These are phyloP conservation scores for Aegilops longissima DNA, from an alignment of 176 grass and related monocot species.

Conservation along the genomic window DNA sequence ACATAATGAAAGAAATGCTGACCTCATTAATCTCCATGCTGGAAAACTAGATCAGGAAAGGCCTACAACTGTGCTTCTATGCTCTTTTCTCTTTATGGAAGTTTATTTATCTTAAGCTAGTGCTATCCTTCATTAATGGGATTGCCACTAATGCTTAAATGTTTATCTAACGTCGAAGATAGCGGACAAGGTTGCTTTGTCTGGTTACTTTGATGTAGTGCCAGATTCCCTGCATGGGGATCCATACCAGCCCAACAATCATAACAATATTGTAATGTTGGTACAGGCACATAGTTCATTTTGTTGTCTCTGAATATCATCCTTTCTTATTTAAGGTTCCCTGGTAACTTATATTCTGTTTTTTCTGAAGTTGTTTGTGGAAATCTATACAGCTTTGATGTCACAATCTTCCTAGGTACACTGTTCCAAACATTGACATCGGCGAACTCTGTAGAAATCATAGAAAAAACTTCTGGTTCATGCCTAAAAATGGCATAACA, in stretches of 20 bases:
- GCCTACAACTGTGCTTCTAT: too few species aligned
- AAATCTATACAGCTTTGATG: not conserved
- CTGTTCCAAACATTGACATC: not conserved
- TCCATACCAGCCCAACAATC: conserved; percentile 39
- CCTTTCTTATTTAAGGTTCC: not conserved
- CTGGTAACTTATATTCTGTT: not conserved
- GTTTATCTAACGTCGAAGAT: conserved; percentile 43
- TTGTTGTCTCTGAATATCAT: not conserved
- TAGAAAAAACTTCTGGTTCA: not conserved
- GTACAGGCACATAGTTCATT: conserved; percentile 44
- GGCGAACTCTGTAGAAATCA: not conserved
- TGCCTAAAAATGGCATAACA: not conserved
- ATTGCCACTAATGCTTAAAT: not conserved
- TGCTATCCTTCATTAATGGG: too few species aligned
- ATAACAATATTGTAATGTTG: conserved; percentile 38
- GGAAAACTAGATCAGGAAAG: too few species aligned
- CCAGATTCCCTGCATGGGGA: conserved; percentile 66
- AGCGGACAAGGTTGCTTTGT: conserved; percentile 49
- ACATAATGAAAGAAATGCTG: too few species aligned
- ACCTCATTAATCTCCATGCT: too few species aligned
- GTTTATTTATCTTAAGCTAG: too few species aligned
- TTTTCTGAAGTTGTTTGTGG: not conserved
- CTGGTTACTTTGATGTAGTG: conserved; percentile 60
- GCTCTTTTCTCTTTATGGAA: too few species aligned
- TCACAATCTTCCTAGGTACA: not conserved